phyloP scores from a whole-genome alignment of 2,329 filamentous ascomycete genomes.

The Thelonectria rubi region DNA sequence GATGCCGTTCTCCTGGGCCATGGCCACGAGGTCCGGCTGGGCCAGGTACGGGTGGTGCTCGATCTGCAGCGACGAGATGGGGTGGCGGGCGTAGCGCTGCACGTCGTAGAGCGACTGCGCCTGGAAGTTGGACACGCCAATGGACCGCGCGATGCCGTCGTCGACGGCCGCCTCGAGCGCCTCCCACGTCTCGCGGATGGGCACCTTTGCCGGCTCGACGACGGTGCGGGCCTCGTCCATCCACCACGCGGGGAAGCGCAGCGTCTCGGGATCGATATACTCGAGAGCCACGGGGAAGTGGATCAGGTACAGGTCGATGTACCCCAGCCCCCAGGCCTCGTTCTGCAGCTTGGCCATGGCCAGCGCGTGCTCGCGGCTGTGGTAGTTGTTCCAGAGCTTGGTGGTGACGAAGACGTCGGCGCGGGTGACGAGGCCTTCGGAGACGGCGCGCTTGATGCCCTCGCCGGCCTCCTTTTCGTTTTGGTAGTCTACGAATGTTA shows the following conservation, averaged over 20 bases:
- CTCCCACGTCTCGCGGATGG: slow-evolving; percentile 80
- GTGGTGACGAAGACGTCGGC: slow-evolving; percentile 88
- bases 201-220: slow-evolving; percentile 66
- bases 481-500: slow-evolving; percentile 56
- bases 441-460: slow-evolving; percentile 66
- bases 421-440: slow-evolving; percentile 68
- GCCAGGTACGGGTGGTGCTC: slow-evolving; percentile 76
- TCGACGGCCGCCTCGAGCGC: slow-evolving; percentile 78
- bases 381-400: slow-evolving; percentile 92
- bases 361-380: slow-evolving; percentile 78
- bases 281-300: slow-evolving; percentile 66
- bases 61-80: slow-evolving; percentile 68
- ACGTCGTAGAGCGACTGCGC: slow-evolving; percentile 67
- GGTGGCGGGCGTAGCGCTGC: slow-evolving; percentile 64
- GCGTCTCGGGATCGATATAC: slow-evolving; percentile 53
- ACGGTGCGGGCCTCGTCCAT: slow-evolving; percentile 57
- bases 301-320: slow-evolving; percentile 86
- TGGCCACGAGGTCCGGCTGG: slow-evolving; percentile 64
- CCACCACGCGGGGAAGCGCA: slow-evolving; percentile 52
- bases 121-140: slow-evolving; percentile 83
- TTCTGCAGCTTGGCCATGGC: slow-evolving; percentile 78
- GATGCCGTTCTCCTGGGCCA: slow-evolving; percentile 66
- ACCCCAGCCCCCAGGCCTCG: slow-evolving; percentile 81
- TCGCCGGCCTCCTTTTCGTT: slow-evolving; percentile 73
- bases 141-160: slow-evolving; percentile 71